phyloP scores from a whole-genome alignment of 179 eudicot genomes.

The Pouteria campechiana region DNA sequence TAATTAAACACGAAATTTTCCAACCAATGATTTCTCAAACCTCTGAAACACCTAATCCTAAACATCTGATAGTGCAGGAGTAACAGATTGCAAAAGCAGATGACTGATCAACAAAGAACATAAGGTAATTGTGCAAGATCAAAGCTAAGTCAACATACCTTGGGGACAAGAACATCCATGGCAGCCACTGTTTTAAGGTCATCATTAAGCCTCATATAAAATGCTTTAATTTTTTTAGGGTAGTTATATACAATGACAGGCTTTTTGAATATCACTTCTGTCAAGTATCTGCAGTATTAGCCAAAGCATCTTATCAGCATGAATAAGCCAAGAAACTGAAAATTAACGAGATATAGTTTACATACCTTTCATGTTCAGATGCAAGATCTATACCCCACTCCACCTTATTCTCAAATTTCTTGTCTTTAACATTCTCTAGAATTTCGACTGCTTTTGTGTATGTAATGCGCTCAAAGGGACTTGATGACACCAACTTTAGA shows the following conservation, averaged over 20 bases:
- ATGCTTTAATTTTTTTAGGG: slow-evolving; percentile 95
- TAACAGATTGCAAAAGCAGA: too few relatives aligned
- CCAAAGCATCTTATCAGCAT: neutral
- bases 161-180: slow-evolving; percentile 98
- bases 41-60: too few relatives aligned
- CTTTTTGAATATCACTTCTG: slow-evolving; percentile 58
- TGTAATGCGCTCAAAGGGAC: slow-evolving; percentile 57
- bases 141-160: slow-evolving; percentile 51
- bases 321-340: neutral
- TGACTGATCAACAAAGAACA: neutral
- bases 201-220: slow-evolving; percentile 89
- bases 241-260: slow-evolving; percentile 93
- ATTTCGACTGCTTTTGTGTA: slow-evolving; percentile 75
- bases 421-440: slow-evolving; percentile 50
- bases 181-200: slow-evolving; percentile 96
- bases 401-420: slow-evolving; percentile 81
- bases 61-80: too few relatives aligned
- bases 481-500: slow-evolving; percentile 64
- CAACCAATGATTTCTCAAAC: too few relatives aligned
- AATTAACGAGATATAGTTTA: neutral
- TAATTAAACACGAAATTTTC: neutral
- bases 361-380: slow-evolving; percentile 90
- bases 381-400: slow-evolving; percentile 97
- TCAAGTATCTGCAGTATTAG: slow-evolving; percentile 47
- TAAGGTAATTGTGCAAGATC: neutral